Base-by-base conservation (phyloP, 495 filamentous ascomycete species). In the Cudoniella acicularis region DNA sequence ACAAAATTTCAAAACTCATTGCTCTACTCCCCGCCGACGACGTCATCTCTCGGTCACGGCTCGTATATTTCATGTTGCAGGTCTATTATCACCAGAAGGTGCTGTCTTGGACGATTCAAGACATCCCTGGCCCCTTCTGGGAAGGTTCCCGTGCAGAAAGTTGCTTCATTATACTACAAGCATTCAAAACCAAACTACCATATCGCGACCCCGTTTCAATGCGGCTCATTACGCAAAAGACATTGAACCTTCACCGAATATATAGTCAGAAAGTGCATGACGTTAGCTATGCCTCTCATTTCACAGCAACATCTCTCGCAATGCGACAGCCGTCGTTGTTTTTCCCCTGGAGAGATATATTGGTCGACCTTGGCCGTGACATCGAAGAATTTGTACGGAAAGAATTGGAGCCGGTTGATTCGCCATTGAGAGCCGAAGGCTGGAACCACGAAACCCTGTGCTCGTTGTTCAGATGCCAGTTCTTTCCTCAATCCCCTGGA, bases 181-280 rank as follows among this genome's bases (percentile, higher is more conserved):
- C 17, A 25, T 2, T 13, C 11, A 21, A 50, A 22, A n/a, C 48
- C 3, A 13, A 9, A 25, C 24, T 50, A 9, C 48, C 48, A n/a
- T 3, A 22, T 36, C 13, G 6, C 6, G 24, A 54, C 25, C 50
- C 49, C 13, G 6, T 0, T 2, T 10, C 16, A 4, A 60, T 60
- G 49, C 21, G 17, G 26, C n/a, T 51, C 11, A 55, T 61, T 22
- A 18, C 48, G 18, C 16, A 49, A 10, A 52, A 53, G 21, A 51
- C 49, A 6, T 11, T 17, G 10, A 40, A 54, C 23, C 21, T 60
- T 3, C 50, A 60, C 41, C 9, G 23, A 42, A 17, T 47, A 17
- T 17, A 9, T 10, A 26, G 50, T 10, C 1, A 61, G 30, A 25
- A 45, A 51, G 10, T n/a, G n/a, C n/a, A 61, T 52, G 18, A 20